Base-by-base conservation (phyloP, 257 asterid species). In the Penstemon barbatus region DNA sequence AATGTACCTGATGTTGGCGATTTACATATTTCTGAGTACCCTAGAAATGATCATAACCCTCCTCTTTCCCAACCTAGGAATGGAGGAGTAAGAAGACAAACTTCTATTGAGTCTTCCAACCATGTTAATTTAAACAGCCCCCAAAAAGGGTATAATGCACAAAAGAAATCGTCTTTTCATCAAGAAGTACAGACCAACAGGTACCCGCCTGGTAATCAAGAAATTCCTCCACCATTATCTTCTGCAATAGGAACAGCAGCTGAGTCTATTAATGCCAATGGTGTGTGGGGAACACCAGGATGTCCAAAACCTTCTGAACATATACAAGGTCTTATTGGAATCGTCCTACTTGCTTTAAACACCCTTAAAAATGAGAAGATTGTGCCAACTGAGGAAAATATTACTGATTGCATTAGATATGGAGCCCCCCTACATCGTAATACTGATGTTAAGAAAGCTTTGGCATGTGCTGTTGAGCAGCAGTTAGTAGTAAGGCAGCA, bases 361-460 rank as follows among this genome's bases (percentile, higher is more conserved):
- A 83, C 92, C 70, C 89, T 92, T 56, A 88, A 85, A 78, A 84
- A 58, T 43, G 96, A 92, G 86, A 88, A 83, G 82, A 77, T 92
- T 76, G 69, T 86, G 92, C 98, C 98, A 8, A 89, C 95, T 8
- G 90, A 88, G 77, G 89, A 79, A 75, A 86, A 92, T 83, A 90
- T 92, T 40, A 39, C 82, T 25, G 89, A 86, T 81, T 92, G 97
- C 84, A 77, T 92, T 68, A 77, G 82, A 78, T 87, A 78, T 67
- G 96, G 96, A 60, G 91, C 86, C 61, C 77, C 72, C 58, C 78
- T 75, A 75, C 86, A 89, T 80, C 89, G 87, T 57, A 81, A 82
- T 68, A 85, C 93, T 65, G 96, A 92, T 80, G 90, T 88, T 68
- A 87, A 83, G 84, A 92, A 86, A 81, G 98, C 97, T 75, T 83